Evolutionary conservation across 2,329 filamentous ascomycete genomes (phyloP).

Genomic region (Dactylellina sp.): DNA sequence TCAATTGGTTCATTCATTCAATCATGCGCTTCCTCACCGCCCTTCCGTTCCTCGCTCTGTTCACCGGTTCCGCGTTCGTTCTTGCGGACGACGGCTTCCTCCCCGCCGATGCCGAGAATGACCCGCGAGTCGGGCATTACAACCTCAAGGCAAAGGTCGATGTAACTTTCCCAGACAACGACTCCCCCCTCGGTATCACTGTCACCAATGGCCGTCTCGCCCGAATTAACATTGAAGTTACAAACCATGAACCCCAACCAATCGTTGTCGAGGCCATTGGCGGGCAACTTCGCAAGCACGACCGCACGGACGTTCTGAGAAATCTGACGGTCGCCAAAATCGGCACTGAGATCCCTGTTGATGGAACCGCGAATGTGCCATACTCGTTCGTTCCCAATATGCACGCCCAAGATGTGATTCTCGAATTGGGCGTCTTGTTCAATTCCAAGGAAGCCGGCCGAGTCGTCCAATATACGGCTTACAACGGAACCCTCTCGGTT

Average conservation of each 20-base stretch:
- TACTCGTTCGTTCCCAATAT: constrained; percentile 91
- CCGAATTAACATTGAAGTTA: constrained; percentile 81
- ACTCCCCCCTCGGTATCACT: constrained; percentile 79
- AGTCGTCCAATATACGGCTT: constrained; percentile 72
- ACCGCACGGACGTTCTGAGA: constrained; percentile 74
- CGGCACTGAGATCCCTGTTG: constrained; percentile 32
- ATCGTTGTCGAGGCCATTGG: constrained; percentile 81
- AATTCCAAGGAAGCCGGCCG: constrained; percentile 74
- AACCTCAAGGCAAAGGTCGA: constrained; percentile 74
- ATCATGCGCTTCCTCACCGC: constrained; percentile 46
- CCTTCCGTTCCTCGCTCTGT: constrained; percentile 51
- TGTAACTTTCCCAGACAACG: constrained; percentile 73
- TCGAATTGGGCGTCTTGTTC: constrained; percentile 82
- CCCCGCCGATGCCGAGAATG: constrained; percentile 56
- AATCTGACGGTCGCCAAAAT: constrained; percentile 79
- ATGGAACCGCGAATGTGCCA: constrained; percentile 75
- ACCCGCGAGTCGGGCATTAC: constrained; percentile 58
- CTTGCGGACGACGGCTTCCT: constrained; percentile 35
- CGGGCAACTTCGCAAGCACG: constrained; percentile 76
- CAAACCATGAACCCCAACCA: constrained; percentile 82
- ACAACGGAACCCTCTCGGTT: constrained; percentile 84
- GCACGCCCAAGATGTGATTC: constrained; percentile 86
- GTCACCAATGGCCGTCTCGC: constrained; percentile 92
- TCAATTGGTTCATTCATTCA: constrained; percentile 21
- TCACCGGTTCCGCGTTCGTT: constrained; percentile 56